Conservation (phyloP, 495 filamentous ascomycete species). For the Rhizodiscina lignyota region DNA sequence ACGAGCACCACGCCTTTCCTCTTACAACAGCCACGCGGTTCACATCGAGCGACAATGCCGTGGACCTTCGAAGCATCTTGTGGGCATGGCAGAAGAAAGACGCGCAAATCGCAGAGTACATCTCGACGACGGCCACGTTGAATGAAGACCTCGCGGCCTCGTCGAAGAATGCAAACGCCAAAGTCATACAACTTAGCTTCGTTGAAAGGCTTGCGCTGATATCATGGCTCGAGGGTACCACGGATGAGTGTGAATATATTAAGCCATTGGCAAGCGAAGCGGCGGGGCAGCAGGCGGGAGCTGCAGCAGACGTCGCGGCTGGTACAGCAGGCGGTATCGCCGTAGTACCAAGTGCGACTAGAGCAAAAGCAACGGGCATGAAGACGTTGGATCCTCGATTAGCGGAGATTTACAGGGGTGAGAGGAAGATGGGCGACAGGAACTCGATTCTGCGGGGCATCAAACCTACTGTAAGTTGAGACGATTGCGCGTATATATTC, state of each 20-base stretch:
- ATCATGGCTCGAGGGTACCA: constrained; percentile 77
- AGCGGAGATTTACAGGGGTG: constrained; percentile 74
- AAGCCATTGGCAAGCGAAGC: constrained; percentile 53
- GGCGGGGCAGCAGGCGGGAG: constrained; percentile 27
- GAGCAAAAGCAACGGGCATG: constrained; percentile 18
- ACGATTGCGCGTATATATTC: no score
- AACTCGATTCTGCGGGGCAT: constrained; percentile 78
- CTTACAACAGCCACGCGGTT: constrained; percentile 74
- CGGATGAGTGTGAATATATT: constrained; percentile 84
- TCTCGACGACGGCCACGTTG: constrained; percentile 59
- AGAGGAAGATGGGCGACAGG: constrained; percentile 79
- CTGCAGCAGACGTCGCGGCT: constrained; percentile 30
- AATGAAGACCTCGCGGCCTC: constrained; percentile 60
- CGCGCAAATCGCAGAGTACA: constrained; percentile 73
- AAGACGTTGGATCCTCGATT: constrained; percentile 65
- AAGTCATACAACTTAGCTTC: constrained; percentile 72
- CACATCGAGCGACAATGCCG: constrained; percentile 48
- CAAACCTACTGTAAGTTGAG: constrained; percentile 76
- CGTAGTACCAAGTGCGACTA: constrained; percentile 11
- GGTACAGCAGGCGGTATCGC: constrained; percentile 26
- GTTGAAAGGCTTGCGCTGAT: constrained; percentile 80
- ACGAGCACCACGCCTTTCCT: background rate
- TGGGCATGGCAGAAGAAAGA: constrained; percentile 91
- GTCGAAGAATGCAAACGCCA: constrained; percentile 34
- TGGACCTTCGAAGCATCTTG: constrained; percentile 86